Conservation (phyloP, 306 rosid genomes). For the Urtica urens region DNA sequence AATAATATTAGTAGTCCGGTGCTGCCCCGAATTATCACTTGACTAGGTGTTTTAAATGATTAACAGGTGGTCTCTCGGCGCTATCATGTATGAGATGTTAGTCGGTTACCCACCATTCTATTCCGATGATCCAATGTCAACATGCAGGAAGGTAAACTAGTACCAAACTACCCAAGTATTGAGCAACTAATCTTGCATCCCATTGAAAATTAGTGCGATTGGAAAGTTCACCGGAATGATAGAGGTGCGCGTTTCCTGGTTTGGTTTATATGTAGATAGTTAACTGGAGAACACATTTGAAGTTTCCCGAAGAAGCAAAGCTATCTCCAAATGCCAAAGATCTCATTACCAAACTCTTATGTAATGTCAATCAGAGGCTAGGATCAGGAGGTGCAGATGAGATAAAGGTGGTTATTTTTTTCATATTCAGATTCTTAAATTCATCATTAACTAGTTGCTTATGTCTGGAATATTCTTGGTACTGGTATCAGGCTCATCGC, state of each 20-base stretch:
- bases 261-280: conserved; percentile 51
- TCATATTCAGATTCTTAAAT: conserved; percentile 37
- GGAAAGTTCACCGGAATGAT: neutral
- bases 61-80: conserved; percentile 99
- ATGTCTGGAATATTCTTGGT: too few relatives aligned
- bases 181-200: neutral
- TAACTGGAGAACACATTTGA: conserved; percentile 90
- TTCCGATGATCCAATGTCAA: conserved; percentile 97
- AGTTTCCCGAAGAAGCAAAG: conserved; percentile 90
- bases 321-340: conserved; percentile 77
- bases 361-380: conserved; percentile 75
- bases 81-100: conserved; percentile 97
- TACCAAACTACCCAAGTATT: conserved; percentile 3
- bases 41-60: conserved; percentile 2
- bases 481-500: conserved; percentile 68
- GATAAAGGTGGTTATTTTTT: conserved; percentile 88
- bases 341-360: conserved; percentile 72
- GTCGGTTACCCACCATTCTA: conserved; percentile 97
- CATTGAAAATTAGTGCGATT: neutral
- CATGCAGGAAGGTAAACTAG: conserved; percentile 80
- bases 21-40: too few relatives aligned
- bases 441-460: conserved; percentile 16
- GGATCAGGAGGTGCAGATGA: conserved; percentile 82
- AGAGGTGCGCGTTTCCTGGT: neutral
- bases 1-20: too few relatives aligned